phyloP scores from a whole-genome alignment of 768 basidiomycete species.

The Sutorius australiensis region DNA sequence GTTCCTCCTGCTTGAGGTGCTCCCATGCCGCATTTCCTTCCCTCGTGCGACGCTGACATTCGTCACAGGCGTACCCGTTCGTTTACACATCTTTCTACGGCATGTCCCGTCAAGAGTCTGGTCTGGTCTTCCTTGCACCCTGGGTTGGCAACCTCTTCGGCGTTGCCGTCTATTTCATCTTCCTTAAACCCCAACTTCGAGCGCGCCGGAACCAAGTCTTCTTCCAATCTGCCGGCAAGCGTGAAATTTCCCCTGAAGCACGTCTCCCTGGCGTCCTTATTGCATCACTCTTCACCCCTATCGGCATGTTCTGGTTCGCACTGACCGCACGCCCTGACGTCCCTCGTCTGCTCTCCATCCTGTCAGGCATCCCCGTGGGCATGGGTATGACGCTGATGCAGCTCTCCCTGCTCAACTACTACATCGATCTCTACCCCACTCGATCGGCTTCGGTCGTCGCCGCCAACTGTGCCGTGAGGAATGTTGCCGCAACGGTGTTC shows the following conservation, averaged over 20 bases:
- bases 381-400: constrained; percentile 30
- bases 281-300: constrained; percentile 24
- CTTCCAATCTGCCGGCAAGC: constrained; percentile 19
- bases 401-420: constrained; percentile 27
- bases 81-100: constrained; percentile 19
- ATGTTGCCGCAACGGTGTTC: constrained; percentile 18
- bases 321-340: constrained; percentile 15
- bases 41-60: not conserved
- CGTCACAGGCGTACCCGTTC: constrained; percentile 20
- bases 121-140: constrained; percentile 24
- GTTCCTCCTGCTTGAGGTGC: constrained; percentile 28
- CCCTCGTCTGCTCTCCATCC: constrained; percentile 8
- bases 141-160: constrained; percentile 26
- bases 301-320: constrained; percentile 30
- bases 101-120: constrained; percentile 25
- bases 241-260: constrained; percentile 24
- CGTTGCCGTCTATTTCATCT: constrained; percentile 24
- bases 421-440: constrained; percentile 30
- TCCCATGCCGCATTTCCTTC: not conserved
- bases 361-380: constrained; percentile 27
- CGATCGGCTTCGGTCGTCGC: constrained; percentile 29
- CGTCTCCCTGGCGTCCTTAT: constrained; percentile 27
- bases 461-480: constrained; percentile 25
- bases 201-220: constrained; percentile 15
- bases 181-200: constrained; percentile 21